These are phyloP conservation scores for Neurospora sp. DNA, from an alignment of 495 filamentous ascomycete species.

Conservation along the genomic window DNA sequence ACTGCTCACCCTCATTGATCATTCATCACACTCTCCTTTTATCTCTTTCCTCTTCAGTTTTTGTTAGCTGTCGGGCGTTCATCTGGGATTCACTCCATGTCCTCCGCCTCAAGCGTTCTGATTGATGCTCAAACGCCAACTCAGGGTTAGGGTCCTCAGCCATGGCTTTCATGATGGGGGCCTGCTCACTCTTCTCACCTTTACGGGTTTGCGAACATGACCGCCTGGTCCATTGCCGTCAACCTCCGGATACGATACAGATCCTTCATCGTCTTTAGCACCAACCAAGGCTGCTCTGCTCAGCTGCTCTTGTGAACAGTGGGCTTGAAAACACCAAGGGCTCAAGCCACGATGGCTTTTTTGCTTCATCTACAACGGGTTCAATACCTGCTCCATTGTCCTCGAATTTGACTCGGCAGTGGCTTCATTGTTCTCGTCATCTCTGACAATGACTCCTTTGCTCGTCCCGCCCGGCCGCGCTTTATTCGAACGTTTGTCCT, in stretches of 20 bases:
- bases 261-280: background rate
- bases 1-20: background rate
- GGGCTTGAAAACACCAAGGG: background rate
- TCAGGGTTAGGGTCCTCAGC: background rate
- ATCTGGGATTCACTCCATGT: background rate
- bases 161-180: background rate
- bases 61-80: background rate
- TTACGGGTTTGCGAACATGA: background rate
- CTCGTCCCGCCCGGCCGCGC: background rate
- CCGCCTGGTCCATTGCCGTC: background rate
- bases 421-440: background rate
- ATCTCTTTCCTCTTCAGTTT: background rate
- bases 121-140: background rate
- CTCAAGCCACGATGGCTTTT: background rate
- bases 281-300: background rate
- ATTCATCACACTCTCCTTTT: background rate
- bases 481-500: background rate
- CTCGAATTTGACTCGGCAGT: background rate
- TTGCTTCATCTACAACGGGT: background rate
- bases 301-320: background rate
- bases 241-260: background rate
- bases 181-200: background rate
- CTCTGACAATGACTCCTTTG: background rate
- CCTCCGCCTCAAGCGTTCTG: background rate
- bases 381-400: background rate